These are phyloP conservation scores for Eremothecium gossypii DNA, from an alignment of 1,139 yeast genomes.

Conservation along the genomic window DNA sequence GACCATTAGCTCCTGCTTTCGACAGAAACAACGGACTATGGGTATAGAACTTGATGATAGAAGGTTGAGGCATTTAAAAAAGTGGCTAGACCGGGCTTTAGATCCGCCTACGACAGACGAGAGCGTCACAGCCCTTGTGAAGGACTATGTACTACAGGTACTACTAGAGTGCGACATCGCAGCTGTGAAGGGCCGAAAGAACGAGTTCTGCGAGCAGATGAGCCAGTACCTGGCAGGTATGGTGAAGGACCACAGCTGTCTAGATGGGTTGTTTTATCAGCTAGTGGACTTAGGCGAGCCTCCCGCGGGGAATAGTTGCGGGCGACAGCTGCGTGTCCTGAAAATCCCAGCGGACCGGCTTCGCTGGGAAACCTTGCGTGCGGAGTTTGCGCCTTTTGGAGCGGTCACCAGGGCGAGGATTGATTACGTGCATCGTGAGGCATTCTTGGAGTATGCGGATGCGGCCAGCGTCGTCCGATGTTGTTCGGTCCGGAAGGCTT, in stretches of 20 bases:
- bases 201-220: not conserved
- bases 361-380: not conserved
- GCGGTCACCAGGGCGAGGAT: not conserved
- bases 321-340: not conserved
- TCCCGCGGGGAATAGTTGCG: not conserved
- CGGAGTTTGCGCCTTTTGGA: constrained; percentile 1
- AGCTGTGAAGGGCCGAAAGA: not conserved
- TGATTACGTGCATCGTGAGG: not conserved
- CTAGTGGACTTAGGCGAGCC: not conserved
- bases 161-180: not conserved
- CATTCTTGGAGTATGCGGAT: not conserved
- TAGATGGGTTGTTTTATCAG: not conserved
- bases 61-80: not conserved
- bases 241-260: not conserved
- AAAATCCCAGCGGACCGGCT: not conserved
- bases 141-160: not conserved
- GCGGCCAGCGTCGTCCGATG: not conserved
- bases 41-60: no score
- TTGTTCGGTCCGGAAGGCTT: constrained; percentile 1
- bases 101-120: not conserved
- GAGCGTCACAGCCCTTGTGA: not conserved
- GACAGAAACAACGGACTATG: no score
- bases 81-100: not conserved
- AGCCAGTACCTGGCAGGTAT: not conserved
- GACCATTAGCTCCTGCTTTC: no score